These are phyloP conservation scores for Lathyrus aphaca DNA, from an alignment of 306 rosid genomes.

Conservation along the genomic window DNA sequence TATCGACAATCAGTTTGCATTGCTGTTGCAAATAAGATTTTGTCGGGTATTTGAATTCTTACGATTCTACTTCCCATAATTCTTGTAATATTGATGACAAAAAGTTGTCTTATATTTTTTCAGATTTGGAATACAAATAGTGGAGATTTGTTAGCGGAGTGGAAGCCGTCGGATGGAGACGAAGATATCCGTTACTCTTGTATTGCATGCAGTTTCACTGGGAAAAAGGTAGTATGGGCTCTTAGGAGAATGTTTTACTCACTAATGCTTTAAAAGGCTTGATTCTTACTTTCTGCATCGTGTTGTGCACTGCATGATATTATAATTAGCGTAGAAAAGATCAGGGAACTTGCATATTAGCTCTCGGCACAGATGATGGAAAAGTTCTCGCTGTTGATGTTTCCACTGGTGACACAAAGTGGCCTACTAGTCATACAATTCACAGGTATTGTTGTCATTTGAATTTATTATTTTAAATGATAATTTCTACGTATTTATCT, in stretches of 20 bases:
- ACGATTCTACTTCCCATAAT: conserved; percentile 3
- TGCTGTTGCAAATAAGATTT: conserved; percentile 18
- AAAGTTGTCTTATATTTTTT: conserved; percentile 28
- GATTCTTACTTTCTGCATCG: conserved; percentile 7
- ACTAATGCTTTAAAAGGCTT: conserved; percentile 1
- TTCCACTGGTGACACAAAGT: conserved; percentile 50
- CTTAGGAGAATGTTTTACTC: conserved; percentile 11
- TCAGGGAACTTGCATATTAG: conserved; percentile 51
- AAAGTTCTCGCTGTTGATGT: conserved; percentile 47
- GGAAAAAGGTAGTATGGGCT: conserved; percentile 48
- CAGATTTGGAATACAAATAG: conserved; percentile 62
- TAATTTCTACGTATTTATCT: neutral
- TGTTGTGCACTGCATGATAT: conserved; percentile 18
- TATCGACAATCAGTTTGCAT: conserved; percentile 9
- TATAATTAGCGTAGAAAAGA: conserved; percentile 57
- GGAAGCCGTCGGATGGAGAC: conserved; percentile 54
- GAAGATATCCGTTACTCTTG: conserved; percentile 46
- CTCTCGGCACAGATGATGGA: conserved; percentile 50
- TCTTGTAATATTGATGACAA: conserved; percentile 3
- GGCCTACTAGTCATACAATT: conserved; percentile 46
- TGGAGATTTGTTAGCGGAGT: conserved; percentile 52
- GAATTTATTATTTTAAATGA: conserved; percentile 13
- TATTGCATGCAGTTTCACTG: conserved; percentile 54
- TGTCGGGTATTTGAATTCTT: conserved; percentile 5
- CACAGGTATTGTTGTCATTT: conserved; percentile 43